Percentiles rank a stretch among this genome's conserved stretches.
Evolutionary conservation across 768 basidiomycete species (phyloP).

Genomic region (Cystofilobasidium bisporidii): DNA sequence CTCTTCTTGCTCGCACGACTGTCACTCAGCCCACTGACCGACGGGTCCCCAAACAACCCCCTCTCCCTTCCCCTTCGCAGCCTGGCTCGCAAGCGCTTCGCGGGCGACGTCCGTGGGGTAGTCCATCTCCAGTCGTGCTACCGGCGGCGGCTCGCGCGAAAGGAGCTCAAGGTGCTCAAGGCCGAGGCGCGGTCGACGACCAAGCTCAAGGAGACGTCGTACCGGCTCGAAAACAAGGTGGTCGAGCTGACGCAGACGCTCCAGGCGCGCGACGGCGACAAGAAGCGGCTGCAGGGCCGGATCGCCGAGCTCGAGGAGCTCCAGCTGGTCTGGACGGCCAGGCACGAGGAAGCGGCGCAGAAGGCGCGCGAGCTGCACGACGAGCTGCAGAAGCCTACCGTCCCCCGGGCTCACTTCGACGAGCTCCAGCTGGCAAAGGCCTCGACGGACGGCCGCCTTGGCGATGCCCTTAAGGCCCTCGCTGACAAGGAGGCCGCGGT

Average conservation of each 20-base stretch:
- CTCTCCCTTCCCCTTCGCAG: slow-evolving; percentile 36
- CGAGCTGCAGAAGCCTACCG: slow-evolving; percentile 60
- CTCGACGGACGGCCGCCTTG: slow-evolving; percentile 67
- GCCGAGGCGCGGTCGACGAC: slow-evolving; percentile 92
- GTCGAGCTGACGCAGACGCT: slow-evolving; percentile 92
- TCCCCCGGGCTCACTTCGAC: slow-evolving; percentile 61
- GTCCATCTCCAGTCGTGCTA: slow-evolving; percentile 84
- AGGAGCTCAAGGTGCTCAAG: slow-evolving; percentile 70
- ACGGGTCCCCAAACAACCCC: no score
- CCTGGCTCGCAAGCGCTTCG: slow-evolving; percentile 32
- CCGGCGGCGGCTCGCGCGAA: slow-evolving; percentile 75
- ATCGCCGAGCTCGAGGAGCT: slow-evolving; percentile 73
- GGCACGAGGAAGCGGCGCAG: slow-evolving; percentile 75
- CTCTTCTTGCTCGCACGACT: background rate
- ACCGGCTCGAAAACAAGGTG: slow-evolving; percentile 96
- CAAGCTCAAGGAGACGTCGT: slow-evolving; percentile 98
- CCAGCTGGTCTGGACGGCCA: slow-evolving; percentile 69
- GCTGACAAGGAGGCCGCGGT: slow-evolving; percentile 77
- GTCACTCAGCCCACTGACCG: no score
- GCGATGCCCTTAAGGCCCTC: slow-evolving; percentile 63
- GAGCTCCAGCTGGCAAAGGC: slow-evolving; percentile 65
- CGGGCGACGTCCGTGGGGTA: slow-evolving; percentile 50
- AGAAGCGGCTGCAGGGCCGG: slow-evolving; percentile 70
- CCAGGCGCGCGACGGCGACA: slow-evolving; percentile 81
- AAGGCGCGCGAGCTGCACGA: slow-evolving; percentile 62